A percentile compares a stretch with the other conserved stretches of the same genome.
phyloP scores from a whole-genome alignment of 768 basidiomycete genomes.

The Strobilomyces dryophilus region DNA sequence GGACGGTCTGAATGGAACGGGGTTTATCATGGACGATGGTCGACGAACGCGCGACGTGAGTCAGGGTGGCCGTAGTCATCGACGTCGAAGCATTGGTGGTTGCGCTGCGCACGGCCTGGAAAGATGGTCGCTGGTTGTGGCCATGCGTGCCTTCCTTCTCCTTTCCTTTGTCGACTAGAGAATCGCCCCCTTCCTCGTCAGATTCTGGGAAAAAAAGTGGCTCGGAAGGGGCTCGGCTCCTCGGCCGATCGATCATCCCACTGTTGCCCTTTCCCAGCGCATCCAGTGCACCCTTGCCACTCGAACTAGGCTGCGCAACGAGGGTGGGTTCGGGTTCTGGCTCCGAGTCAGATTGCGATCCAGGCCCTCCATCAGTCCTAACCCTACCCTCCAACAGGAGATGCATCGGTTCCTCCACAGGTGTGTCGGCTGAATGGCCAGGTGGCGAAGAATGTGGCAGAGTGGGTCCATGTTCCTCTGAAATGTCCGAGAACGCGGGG shows the following conservation, averaged over 20 bases:
- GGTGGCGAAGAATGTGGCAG: background rate
- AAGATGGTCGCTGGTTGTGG: background rate
- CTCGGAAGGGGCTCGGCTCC: conserved; percentile 13
- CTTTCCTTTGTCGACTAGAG: conserved; percentile 1
- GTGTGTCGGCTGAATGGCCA: background rate
- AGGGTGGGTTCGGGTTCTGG: conserved; percentile 17
- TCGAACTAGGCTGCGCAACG: conserved; percentile 6
- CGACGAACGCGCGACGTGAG: background rate
- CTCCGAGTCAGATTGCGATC: conserved; percentile 7
- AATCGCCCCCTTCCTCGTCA: conserved; percentile 2
- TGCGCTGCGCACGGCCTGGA: background rate
- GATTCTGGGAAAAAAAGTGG: conserved; percentile 27
- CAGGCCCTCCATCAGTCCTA: background rate
- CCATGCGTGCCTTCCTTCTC: background rate
- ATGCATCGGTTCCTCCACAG: conserved; percentile 1
- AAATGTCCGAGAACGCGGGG: background rate
- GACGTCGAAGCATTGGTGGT: background rate
- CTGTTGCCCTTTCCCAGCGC: background rate
- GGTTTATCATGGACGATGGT: conserved; percentile 14
- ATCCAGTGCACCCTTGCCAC: background rate
- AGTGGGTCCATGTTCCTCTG: background rate
- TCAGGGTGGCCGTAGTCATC: background rate
- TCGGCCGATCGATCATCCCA: conserved; percentile 2
- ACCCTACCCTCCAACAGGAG: background rate
- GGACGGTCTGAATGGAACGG: conserved; percentile 36